A percentile compares a stretch with the other conserved stretches of the same genome.
Evolutionary conservation across 2,329 filamentous ascomycete species (phyloP).

Genomic region (Trichoderma sp.): DNA sequence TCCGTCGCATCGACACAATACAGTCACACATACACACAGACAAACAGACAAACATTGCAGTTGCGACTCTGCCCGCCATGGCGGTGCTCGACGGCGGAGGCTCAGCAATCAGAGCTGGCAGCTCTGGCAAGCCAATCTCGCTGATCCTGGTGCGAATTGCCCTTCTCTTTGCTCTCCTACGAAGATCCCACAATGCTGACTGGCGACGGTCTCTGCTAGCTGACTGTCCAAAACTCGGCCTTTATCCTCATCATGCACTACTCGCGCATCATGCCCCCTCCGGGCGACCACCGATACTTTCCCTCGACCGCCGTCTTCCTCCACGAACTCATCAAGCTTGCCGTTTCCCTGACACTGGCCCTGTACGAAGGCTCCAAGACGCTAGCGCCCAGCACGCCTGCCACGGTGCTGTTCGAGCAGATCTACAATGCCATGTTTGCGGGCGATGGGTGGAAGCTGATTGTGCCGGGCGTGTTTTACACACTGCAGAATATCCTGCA

Average conservation of each 20-base stretch:
- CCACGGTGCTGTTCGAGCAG: slow-evolving; percentile 74
- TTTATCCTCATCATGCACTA: slow-evolving; percentile 88
- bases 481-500: slow-evolving; percentile 92
- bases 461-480: slow-evolving; percentile 82
- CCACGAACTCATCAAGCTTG: slow-evolving; percentile 87
- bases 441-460: slow-evolving; percentile 91
- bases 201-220: slow-evolving; percentile 42
- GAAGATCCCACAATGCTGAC: background rate
- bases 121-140: slow-evolving; percentile 26
- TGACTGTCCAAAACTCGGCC: slow-evolving; percentile 72
- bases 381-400: slow-evolving; percentile 73
- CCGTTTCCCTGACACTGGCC: slow-evolving; percentile 80
- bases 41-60: background rate
- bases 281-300: slow-evolving; percentile 82
- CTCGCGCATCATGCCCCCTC: slow-evolving; percentile 85
- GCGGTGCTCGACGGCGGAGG: slow-evolving; percentile 21
- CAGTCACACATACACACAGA: background rate
- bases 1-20: background rate
- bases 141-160: slow-evolving; percentile 27
- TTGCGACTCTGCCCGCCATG: slow-evolving; percentile 21
- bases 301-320: slow-evolving; percentile 92
- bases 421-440: slow-evolving; percentile 80
- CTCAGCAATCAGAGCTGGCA: slow-evolving; percentile 13
- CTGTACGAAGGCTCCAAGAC: slow-evolving; percentile 82
- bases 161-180: background rate